Percentiles rank a stretch among this genome's conserved stretches.
Evolutionary conservation across 208 protist genomes (phyloP).

Genomic region (Wallacemonas sp.): DNA sequence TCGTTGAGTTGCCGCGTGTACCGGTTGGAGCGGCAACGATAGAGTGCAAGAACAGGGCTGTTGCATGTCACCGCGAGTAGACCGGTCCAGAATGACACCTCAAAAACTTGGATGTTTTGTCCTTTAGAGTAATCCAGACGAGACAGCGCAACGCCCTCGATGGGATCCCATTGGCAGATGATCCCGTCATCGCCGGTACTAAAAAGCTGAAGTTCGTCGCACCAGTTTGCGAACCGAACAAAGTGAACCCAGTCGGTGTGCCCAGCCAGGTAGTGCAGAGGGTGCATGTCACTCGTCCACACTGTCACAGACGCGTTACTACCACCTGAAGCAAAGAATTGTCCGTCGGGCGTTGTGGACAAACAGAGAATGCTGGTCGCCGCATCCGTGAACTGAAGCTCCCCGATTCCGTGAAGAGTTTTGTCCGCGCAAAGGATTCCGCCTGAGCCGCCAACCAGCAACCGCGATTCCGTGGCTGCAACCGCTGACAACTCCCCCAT

Average conservation of each 20-base stretch:
- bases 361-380: constrained; percentile 58
- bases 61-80: constrained; percentile 67
- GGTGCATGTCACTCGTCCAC: constrained; percentile 54
- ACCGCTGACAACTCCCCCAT: constrained; percentile 59
- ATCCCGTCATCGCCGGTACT: constrained; percentile 83
- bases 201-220: constrained; percentile 51
- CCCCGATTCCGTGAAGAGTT: constrained; percentile 16
- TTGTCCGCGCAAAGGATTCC: constrained; percentile 7
- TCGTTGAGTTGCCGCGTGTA: constrained; percentile 21
- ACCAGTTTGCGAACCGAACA: constrained; percentile 57
- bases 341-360: constrained; percentile 54
- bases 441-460: constrained; percentile 6
- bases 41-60: constrained; percentile 55
- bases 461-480: constrained; percentile 22
- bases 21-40: constrained; percentile 22
- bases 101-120: constrained; percentile 75
- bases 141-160: constrained; percentile 45
- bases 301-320: constrained; percentile 56
- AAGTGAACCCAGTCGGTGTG: constrained; percentile 87
- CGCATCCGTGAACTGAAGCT: not conserved
- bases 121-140: constrained; percentile 62
- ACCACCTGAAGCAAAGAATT: constrained; percentile 61
- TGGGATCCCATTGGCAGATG: constrained; percentile 73
- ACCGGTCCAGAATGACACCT: constrained; percentile 55
- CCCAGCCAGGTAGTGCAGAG: constrained; percentile 52